Evolutionary conservation across 2,329 filamentous ascomycete species (phyloP).

Genomic region (Arthrinium puccinioides): DNA sequence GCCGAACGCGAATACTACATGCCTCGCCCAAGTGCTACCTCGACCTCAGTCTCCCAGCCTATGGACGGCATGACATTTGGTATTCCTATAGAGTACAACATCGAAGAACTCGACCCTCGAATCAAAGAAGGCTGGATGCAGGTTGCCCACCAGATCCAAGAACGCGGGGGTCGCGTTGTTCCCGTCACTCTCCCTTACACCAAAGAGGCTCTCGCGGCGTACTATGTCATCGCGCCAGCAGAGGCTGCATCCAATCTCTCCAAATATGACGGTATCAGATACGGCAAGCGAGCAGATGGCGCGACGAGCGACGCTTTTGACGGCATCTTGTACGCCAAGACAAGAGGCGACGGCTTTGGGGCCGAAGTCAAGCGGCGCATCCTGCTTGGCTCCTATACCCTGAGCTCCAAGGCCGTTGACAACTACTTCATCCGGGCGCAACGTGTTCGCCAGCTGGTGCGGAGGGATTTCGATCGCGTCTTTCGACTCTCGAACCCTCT

Average conservation of each 20-base stretch:
- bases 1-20: conserved; percentile 19
- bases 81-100: conserved; percentile 76
- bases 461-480: conserved; percentile 75
- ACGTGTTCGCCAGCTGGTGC: conserved; percentile 74
- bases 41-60: conserved; percentile 4
- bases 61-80: conserved; percentile 40
- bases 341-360: conserved; percentile 70
- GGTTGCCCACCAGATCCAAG: conserved; percentile 52
- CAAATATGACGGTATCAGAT: conserved; percentile 95
- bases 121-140: conserved; percentile 65
- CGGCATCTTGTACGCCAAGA: conserved; percentile 67
- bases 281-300: conserved; percentile 55
- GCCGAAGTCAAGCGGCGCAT: conserved; percentile 81
- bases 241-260: conserved; percentile 94
- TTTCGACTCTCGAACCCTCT: conserved; percentile 69
- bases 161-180: conserved; percentile 63
- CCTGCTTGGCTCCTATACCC: conserved; percentile 78
- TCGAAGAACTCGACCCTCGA: conserved; percentile 64
- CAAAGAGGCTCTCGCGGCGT: conserved; percentile 78
- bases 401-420: conserved; percentile 85
- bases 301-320: conserved; percentile 42
- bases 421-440: conserved; percentile 98
- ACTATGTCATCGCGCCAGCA: conserved; percentile 91
- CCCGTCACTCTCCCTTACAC: conserved; percentile 78
- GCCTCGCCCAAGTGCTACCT: neutral